These are phyloP conservation scores for Myxozyma melibiosi DNA, from an alignment of 805 yeast species.

Conservation along the genomic window DNA sequence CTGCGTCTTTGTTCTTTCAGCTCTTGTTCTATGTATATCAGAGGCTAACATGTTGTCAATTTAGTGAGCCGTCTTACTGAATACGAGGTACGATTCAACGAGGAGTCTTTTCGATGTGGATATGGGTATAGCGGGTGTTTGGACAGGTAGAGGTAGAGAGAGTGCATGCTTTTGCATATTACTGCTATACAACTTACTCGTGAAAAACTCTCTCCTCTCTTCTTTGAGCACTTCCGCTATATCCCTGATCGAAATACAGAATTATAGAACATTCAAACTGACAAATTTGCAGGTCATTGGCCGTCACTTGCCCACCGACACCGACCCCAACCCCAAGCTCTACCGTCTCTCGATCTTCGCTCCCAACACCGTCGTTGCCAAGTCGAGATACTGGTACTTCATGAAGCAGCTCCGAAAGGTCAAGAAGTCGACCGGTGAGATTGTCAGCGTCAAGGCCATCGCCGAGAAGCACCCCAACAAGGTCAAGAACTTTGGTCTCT, in stretches of 20 bases:
- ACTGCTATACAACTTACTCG: too few relatives aligned
- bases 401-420: constrained; percentile 99
- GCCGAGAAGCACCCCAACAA: constrained; percentile 96
- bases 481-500: constrained; percentile 99
- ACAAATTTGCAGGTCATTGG: constrained; percentile 82
- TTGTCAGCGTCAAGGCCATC: constrained; percentile 86
- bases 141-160: not conserved
- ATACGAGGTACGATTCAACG: constrained; percentile 29
- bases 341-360: constrained; percentile 99
- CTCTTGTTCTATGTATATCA: too few relatives aligned
- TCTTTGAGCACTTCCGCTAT: not conserved
- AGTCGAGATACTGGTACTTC: constrained; percentile 99
- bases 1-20: too few relatives aligned
- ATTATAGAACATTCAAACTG: not conserved
- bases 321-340: constrained; percentile 99
- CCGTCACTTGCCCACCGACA: constrained; percentile 99
- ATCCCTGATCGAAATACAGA: not conserved
- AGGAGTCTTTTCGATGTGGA: not conserved
- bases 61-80: constrained; percentile 35
- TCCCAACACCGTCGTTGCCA: constrained; percentile 97
- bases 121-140: not conserved
- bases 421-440: constrained; percentile 99
- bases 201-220: too few relatives aligned
- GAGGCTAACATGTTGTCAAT: constrained; percentile 7
- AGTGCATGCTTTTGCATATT: not conserved